Evolutionary conservation across 768 basidiomycete species (phyloP).

Genomic region (Leucogyrophana mollusca): DNA sequence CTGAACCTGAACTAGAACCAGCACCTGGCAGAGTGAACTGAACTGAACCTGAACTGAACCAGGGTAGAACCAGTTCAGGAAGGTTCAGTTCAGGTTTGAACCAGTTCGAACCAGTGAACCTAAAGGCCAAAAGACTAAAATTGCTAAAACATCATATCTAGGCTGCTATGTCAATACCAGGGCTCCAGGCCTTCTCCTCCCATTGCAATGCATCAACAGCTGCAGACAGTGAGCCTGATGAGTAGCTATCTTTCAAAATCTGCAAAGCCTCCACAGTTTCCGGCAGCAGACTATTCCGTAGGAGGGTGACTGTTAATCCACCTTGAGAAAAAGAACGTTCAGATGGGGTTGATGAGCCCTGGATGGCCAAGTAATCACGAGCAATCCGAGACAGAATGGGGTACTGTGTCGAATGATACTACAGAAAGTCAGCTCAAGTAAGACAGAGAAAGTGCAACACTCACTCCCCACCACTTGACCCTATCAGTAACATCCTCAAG

Average conservation of each 20-base stretch:
- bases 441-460: not conserved
- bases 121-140: not conserved
- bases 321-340: slow-evolving; percentile 22
- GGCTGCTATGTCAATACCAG: not conserved
- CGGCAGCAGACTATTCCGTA: slow-evolving; percentile 1
- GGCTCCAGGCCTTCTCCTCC: not conserved
- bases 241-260: not conserved
- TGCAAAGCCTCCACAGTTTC: slow-evolving; percentile 1
- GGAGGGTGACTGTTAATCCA: slow-evolving; percentile 2
- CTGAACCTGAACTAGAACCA: too few species aligned
- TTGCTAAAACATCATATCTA: not conserved
- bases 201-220: not conserved
- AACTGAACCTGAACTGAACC: not conserved
- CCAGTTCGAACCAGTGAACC: slow-evolving; percentile 1
- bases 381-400: not conserved
- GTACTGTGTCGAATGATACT: not conserved
- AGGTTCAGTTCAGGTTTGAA: slow-evolving; percentile 1
- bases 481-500: not conserved
- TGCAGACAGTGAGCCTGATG: not conserved
- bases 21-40: not conserved
- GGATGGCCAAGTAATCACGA: slow-evolving; percentile 19
- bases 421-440: too few species aligned
- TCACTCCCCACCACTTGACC: slow-evolving; percentile 7
- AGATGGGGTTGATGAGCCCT: slow-evolving; percentile 27
- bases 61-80: not conserved